phyloP scores from a whole-genome alignment of 2,329 filamentous ascomycete species.

The Aspergillus aculeatus region DNA sequence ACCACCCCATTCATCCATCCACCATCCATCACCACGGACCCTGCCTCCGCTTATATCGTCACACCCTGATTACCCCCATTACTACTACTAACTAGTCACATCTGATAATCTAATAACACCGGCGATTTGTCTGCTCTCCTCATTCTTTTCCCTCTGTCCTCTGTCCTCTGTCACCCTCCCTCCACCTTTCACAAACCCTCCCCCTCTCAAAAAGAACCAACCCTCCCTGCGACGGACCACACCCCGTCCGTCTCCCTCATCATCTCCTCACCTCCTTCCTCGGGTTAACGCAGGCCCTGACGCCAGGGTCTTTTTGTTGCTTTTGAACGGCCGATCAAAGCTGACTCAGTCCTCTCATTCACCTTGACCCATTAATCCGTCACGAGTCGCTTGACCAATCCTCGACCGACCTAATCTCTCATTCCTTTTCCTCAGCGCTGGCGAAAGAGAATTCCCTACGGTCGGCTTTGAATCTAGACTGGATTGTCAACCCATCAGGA shows the following conservation, averaged over 20 bases:
- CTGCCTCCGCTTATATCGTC: not conserved
- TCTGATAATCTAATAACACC: not conserved
- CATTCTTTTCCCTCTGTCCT: not conserved
- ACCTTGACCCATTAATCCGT: conserved; percentile 2
- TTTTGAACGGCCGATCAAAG: conserved; percentile 9
- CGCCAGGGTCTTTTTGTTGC: not conserved
- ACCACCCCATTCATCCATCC: not conserved
- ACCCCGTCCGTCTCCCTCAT: not conserved
- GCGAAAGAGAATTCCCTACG: not conserved
- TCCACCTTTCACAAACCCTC: not conserved
- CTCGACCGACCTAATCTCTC: not conserved
- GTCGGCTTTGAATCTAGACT: not conserved
- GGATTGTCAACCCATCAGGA: not conserved
- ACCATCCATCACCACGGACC: not conserved
- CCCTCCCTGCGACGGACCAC: not conserved
- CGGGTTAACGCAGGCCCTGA: conserved; percentile 3
- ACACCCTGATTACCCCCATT: not conserved
- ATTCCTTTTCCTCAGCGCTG: not conserved
- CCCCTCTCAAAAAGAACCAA: not conserved
- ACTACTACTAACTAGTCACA: not conserved
- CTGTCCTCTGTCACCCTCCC: not conserved
- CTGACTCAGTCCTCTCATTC: conserved; percentile 8
- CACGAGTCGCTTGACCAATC: not conserved
- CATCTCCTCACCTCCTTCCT: conserved; percentile 6
- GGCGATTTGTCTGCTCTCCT: not conserved